Percentiles rank a stretch among this genome's conserved stretches.
These are phyloP conservation scores for Agrostemma githago DNA, from an alignment of 148 eudicot species.

Conservation along the genomic window DNA sequence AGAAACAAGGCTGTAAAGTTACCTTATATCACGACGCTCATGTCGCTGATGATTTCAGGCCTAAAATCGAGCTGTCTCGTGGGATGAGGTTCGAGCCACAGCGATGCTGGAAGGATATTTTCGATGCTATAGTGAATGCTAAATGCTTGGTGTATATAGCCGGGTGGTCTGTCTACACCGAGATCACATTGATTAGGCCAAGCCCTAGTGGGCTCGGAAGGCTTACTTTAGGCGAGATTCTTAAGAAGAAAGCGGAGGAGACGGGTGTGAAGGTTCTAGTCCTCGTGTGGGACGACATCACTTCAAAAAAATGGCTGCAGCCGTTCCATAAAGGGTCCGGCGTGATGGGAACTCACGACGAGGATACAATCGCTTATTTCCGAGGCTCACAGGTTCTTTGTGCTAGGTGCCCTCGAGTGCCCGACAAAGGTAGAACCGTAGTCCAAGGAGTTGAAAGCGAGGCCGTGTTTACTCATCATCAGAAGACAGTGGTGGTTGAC, in stretches of 20 bases:
- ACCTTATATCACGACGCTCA: constrained; percentile 69
- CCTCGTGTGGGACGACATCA: constrained; percentile 78
- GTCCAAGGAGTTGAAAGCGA: constrained; percentile 49
- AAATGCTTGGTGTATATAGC: constrained; percentile 63
- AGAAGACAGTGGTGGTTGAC: constrained; percentile 65
- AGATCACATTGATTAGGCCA: constrained; percentile 46
- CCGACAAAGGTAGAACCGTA: constrained; percentile 42
- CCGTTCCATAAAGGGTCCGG: constrained; percentile 29
- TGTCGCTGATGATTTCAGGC: constrained; percentile 32
- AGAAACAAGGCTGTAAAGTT: constrained; percentile 52
- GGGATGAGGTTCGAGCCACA: constrained; percentile 35
- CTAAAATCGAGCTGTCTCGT: constrained; percentile 20
- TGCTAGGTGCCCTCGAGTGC: constrained; percentile 51
- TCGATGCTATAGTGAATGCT: constrained; percentile 57
- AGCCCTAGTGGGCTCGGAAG: constrained; percentile 24
- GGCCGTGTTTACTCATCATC: constrained; percentile 78
- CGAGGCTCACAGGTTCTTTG: constrained; percentile 51
- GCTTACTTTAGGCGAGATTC: constrained; percentile 53
- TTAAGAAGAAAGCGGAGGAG: constrained; percentile 50
- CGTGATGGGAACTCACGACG: constrained; percentile 76
- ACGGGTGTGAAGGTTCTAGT: constrained; percentile 51
- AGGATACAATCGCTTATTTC: constrained; percentile 54
- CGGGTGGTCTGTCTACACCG: constrained; percentile 74
- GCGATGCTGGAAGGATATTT: constrained; percentile 65
- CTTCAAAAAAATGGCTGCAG: constrained; percentile 32